Conservation (phyloP, 768 basidiomycete species). For the Mycena crocata region DNA sequence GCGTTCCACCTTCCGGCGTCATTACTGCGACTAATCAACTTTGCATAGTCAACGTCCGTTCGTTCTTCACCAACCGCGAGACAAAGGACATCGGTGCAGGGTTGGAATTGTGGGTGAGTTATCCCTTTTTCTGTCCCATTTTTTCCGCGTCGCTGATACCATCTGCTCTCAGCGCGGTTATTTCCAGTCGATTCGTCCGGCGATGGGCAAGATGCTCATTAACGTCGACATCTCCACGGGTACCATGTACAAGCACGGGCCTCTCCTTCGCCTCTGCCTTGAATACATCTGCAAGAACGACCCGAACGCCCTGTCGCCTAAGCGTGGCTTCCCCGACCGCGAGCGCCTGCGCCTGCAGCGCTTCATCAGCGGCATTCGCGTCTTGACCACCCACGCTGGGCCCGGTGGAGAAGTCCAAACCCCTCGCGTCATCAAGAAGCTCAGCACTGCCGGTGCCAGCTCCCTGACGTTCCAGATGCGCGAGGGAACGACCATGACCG, state of each 20-base stretch:
- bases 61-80: conserved; percentile 67
- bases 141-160: background rate
- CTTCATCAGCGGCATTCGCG: too few relatives aligned
- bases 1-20: background rate
- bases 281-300: too few relatives aligned
- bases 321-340: too few relatives aligned
- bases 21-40: background rate
- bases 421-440: conserved; percentile 61
- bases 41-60: conserved; percentile 59
- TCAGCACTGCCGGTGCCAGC: too few relatives aligned
- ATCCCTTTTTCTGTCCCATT: background rate
- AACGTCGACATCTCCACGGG: conserved; percentile 74
- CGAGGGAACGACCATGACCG: too few relatives aligned
- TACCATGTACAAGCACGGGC: conserved; percentile 75
- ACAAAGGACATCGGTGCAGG: conserved; percentile 59
- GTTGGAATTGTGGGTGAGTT: conserved; percentile 62
- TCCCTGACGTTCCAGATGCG: too few relatives aligned
- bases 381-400: conserved; percentile 31
- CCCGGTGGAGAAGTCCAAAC: conserved; percentile 34
- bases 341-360: too few relatives aligned
- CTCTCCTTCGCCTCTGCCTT: conserved; percentile 56
- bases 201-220: too few relatives aligned
- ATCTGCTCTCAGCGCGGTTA: conserved; percentile 72
- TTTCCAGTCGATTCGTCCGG: conserved; percentile 72
- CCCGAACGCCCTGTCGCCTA: too few relatives aligned